Evolutionary conservation across 2,329 filamentous ascomycete genomes (phyloP).

Genomic region (Aspergillus pseudoviridinutans): DNA sequence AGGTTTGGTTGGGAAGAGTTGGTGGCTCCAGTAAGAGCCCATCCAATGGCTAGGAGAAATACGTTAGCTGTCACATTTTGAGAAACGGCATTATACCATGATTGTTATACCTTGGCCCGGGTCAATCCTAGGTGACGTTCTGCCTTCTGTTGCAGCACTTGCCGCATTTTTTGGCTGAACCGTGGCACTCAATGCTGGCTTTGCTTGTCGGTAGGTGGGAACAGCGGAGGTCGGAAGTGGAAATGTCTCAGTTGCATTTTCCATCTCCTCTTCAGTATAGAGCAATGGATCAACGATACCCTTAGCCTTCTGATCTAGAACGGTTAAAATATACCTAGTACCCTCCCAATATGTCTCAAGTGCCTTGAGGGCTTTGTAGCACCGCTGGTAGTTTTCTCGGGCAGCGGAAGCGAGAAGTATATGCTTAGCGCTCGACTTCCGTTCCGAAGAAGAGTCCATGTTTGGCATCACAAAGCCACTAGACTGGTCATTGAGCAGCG

Average conservation of each 20-base stretch:
- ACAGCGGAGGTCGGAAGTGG: constrained; percentile 50
- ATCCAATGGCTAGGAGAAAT: constrained; percentile 64
- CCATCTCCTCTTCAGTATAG: constrained; percentile 70
- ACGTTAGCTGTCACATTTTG: constrained; percentile 27
- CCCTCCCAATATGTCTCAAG: constrained; percentile 84
- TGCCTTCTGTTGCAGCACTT: constrained; percentile 19
- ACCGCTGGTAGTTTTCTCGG: constrained; percentile 81
- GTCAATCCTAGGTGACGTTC: constrained; percentile 46
- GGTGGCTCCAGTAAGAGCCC: constrained; percentile 82
- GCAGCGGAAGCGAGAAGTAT: constrained; percentile 74
- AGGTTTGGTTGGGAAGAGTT: constrained; percentile 81
- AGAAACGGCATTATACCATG: neutral
- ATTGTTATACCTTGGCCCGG: constrained; percentile 47
- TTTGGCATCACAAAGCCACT: constrained; percentile 34
- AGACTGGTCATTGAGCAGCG: constrained; percentile 28
- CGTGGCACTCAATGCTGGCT: constrained; percentile 29
- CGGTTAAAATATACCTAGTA: constrained; percentile 79
- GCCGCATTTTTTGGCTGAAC: constrained; percentile 13
- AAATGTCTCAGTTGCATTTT: constrained; percentile 59
- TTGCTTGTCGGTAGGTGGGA: constrained; percentile 46
- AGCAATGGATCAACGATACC: constrained; percentile 73
- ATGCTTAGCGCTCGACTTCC: constrained; percentile 55
- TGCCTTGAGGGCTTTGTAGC: constrained; percentile 76
- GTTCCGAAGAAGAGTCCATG: constrained; percentile 27
- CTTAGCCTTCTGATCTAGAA: constrained; percentile 81